Conservation (phyloP, 2,329 filamentous ascomycete genomes). For the Cyanodermella asteris region DNA sequence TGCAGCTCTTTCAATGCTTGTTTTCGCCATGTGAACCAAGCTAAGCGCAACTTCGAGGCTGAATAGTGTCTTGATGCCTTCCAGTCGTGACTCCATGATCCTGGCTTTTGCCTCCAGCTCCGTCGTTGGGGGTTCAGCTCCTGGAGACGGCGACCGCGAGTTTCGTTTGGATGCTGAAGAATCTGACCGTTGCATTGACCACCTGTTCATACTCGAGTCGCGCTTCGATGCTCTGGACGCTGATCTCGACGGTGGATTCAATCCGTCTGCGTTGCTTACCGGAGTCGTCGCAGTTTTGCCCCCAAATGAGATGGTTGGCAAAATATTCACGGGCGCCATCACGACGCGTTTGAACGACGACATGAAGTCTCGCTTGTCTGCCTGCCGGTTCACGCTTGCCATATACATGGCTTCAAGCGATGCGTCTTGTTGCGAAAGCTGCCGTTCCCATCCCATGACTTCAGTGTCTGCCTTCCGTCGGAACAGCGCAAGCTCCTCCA, state of each 20-base stretch:
- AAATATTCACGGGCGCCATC: slow-evolving; percentile 91
- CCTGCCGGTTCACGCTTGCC: slow-evolving; percentile 82
- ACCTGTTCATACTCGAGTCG: slow-evolving; percentile 14
- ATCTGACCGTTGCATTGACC: no score
- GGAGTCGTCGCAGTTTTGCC: slow-evolving; percentile 10
- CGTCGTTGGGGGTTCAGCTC: slow-evolving; percentile 55
- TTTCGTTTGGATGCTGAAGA: slow-evolving; percentile 8
- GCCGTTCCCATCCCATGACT: slow-evolving; percentile 74
- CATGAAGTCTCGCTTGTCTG: slow-evolving; percentile 88
- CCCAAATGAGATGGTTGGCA: slow-evolving; percentile 48
- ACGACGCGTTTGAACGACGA: slow-evolving; percentile 96
- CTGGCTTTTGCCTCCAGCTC: slow-evolving; percentile 95
- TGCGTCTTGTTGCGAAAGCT: slow-evolving; percentile 74
- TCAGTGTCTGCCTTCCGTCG: slow-evolving; percentile 52
- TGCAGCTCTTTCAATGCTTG: slow-evolving; percentile 64
- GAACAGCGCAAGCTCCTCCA: slow-evolving; percentile 78
- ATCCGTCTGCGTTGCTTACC: slow-evolving; percentile 11
- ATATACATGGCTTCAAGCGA: slow-evolving; percentile 86
- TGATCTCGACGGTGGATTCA: slow-evolving; percentile 5
- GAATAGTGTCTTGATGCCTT: slow-evolving; percentile 86
- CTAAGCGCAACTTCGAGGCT: slow-evolving; percentile 88
- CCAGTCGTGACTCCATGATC: slow-evolving; percentile 81
- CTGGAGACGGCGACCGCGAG: slow-evolving; percentile 20
- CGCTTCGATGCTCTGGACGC: slow-evolving; percentile 5
- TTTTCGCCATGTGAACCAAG: slow-evolving; percentile 72